These are phyloP conservation scores for Kwoniella dejecticola DNA, from an alignment of 768 basidiomycete genomes.

Conservation along the genomic window DNA sequence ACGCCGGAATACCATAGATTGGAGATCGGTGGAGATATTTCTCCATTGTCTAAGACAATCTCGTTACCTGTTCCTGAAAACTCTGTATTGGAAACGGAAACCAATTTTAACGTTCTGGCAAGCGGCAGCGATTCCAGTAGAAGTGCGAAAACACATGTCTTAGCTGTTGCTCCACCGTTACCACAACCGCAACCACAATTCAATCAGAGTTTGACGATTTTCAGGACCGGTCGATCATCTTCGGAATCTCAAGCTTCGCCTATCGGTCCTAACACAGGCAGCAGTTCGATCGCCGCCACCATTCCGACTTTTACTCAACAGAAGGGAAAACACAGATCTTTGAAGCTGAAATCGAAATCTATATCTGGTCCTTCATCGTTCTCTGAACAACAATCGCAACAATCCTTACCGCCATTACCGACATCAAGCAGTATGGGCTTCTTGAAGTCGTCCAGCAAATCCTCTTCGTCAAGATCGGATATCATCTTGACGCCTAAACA, in stretches of 20 bases:
- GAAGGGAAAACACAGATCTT: too few species aligned
- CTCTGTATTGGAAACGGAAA: too few species aligned
- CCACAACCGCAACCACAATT: background rate
- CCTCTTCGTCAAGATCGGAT: slow-evolving; percentile 8
- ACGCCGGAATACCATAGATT: background rate
- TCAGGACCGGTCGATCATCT: background rate
- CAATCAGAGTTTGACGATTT: background rate
- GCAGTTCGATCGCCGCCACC: slow-evolving; percentile 5
- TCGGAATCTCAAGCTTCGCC: background rate
- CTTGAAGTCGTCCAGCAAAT: background rate
- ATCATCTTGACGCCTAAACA: slow-evolving; percentile 12
- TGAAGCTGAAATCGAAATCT: background rate
- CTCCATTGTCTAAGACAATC: slow-evolving; percentile 17
- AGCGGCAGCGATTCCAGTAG: background rate
- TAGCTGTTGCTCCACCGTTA: slow-evolving; percentile 17
- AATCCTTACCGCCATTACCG: background rate
- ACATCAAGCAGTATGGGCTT: slow-evolving; percentile 1
- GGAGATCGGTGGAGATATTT: background rate
- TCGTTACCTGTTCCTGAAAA: slow-evolving; percentile 8
- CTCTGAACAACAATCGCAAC: background rate
- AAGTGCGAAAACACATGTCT: slow-evolving; percentile 13
- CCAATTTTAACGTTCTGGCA: too few species aligned
- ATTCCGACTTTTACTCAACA: background rate
- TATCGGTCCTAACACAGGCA: too few species aligned
- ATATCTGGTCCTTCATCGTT: background rate